Evolutionary conservation across 2,329 filamentous ascomycete species (phyloP).

Genomic region (Fusarium neocosmosporiellum): DNA sequence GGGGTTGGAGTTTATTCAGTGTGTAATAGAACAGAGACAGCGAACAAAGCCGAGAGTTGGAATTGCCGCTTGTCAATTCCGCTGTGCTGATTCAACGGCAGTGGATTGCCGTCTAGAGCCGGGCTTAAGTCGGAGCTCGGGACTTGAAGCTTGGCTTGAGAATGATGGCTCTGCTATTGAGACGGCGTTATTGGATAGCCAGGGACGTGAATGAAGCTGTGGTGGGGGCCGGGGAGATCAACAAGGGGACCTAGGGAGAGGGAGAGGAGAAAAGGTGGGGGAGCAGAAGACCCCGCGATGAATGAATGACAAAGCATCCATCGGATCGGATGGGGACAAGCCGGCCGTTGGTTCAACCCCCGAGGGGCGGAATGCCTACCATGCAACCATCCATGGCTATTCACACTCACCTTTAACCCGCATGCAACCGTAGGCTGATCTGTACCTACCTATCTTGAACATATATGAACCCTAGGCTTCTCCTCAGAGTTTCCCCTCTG

Average conservation of each 20-base stretch:
- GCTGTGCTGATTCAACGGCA: not conserved
- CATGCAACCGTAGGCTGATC: slow-evolving; percentile 24
- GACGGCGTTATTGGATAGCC: not conserved
- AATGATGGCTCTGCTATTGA: not conserved
- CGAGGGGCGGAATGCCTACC: not conserved
- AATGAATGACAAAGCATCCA: slow-evolving; percentile 3
- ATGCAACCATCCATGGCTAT: not conserved
- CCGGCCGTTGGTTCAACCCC: not conserved
- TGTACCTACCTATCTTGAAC: not conserved
- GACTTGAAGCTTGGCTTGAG: not conserved
- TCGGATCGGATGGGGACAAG: not conserved
- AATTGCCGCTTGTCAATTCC: not conserved
- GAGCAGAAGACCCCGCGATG: not conserved
- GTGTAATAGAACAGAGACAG: not conserved
- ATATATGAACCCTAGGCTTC: slow-evolving; percentile 30
- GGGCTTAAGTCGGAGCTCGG: not conserved
- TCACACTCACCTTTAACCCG: slow-evolving; percentile 20
- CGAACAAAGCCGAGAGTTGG: not conserved
- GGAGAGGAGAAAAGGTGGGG: not conserved
- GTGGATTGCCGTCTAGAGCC: not conserved
- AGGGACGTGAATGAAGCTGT: not conserved
- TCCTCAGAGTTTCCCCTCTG: slow-evolving; percentile 7
- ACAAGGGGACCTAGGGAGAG: not conserved
- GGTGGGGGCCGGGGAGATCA: not conserved
- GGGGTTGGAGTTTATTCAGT: not conserved